Percentiles rank a stretch among this genome's conserved stretches.
phyloP scores from a whole-genome alignment of 768 basidiomycete genomes.

The Rhodotorula babjevae region DNA sequence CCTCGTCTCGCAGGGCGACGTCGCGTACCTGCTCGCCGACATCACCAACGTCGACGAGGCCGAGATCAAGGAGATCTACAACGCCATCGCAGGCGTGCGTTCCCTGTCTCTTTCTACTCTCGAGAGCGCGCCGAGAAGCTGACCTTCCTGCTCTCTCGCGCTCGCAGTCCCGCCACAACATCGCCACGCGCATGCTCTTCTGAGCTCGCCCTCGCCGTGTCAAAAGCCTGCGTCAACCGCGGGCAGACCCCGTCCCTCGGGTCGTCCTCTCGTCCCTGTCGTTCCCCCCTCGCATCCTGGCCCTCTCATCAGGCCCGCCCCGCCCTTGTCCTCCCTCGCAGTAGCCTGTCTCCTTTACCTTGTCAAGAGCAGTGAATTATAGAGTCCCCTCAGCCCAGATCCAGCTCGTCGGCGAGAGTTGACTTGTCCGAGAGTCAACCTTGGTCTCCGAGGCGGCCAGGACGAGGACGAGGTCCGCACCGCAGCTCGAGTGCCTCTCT shows the following conservation, averaged over 20 bases:
- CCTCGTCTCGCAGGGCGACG: slow-evolving; percentile 53
- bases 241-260: not conserved
- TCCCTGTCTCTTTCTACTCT: not conserved
- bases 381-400: not conserved
- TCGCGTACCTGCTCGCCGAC: slow-evolving; percentile 95
- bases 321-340: too few relatives aligned
- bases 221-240: not conserved
- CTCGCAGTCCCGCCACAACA: slow-evolving; percentile 28
- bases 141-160: not conserved
- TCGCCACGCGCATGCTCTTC: slow-evolving; percentile 39
- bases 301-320: too few relatives aligned
- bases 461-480: too few relatives aligned
- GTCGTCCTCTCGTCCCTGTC: not conserved
- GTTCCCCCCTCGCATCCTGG: not conserved
- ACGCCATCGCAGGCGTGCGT: slow-evolving; percentile 43
- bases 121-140: too few relatives aligned
- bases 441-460: too few relatives aligned
- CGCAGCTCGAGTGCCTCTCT: too few relatives aligned
- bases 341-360: too few relatives aligned
- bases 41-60: slow-evolving; percentile 80
- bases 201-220: not conserved
- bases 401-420: too few relatives aligned
- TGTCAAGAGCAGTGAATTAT: not conserved
- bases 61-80: slow-evolving; percentile 72
- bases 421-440: too few relatives aligned